Base-by-base conservation (phyloP, 768 basidiomycete species). In the Hydnomerulius pinastri region DNA sequence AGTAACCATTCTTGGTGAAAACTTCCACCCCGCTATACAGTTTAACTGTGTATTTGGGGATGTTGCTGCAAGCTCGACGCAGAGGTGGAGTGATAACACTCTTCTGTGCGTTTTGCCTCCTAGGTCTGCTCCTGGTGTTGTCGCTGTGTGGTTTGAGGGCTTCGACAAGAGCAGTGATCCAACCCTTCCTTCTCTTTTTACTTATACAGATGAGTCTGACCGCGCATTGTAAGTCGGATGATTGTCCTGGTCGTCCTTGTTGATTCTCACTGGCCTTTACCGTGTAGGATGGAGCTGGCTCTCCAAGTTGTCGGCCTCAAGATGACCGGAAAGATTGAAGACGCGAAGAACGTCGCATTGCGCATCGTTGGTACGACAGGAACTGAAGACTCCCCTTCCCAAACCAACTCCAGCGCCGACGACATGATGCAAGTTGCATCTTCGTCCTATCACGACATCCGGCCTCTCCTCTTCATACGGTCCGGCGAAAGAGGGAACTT, bases 261-360 rank as follows among this genome's bases (percentile, higher is more conserved):
- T 46, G 55, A 63, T 33, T 57, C 45, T 55, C 40, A 43, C 50
- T 17, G 30, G 51, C 54, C 59, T 24, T n/a, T n/a, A n/a, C n/a
- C n/a, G n/a, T n/a, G n/a, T 59, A 95, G 92, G 57, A 95, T 98
- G 92, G 95, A 96, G 67, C 81, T 97, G 46, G 94, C 94, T 44
- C 76, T 98, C 4, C 93, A 96, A 63, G 92, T 96, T 12, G 93
- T 98, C 15, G 95, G 95, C 0, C 73, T 97, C 55, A 94, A 96
- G 74, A 95, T 97, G 91, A 96, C 93, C 0, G 94, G 94, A 41
- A 90, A 93, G 62, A 85, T 96, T 24, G 92, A 95, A 59, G 91
- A 94, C 46, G 93, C 94, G 2, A 87, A 90, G 68, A 90, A 92
- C 50, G 89, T 97, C 30, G 94, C 94, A 12, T 85, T 94, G 81